phyloP scores from a whole-genome alignment of 208 protist species.

The Crithidia bombi region DNA sequence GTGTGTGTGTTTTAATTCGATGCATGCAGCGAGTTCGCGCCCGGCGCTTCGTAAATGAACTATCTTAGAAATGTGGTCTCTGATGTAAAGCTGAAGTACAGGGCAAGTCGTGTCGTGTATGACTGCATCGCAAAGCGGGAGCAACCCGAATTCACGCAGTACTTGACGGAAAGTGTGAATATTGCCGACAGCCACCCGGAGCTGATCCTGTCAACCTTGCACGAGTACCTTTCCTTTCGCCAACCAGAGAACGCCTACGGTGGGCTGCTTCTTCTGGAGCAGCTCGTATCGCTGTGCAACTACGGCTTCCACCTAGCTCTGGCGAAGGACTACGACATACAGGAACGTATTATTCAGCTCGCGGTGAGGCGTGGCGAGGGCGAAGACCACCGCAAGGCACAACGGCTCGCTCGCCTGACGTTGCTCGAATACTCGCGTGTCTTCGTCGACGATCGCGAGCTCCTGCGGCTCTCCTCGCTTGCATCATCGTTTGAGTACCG shows the following conservation, averaged over 20 bases:
- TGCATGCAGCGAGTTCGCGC: background rate
- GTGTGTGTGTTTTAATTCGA: no score
- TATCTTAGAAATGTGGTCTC: slow-evolving; percentile 53
- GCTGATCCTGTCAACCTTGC: slow-evolving; percentile 52
- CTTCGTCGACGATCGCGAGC: slow-evolving; percentile 74
- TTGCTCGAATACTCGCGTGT: slow-evolving; percentile 89
- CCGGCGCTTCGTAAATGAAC: slow-evolving; percentile 50
- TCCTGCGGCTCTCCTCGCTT: slow-evolving; percentile 60
- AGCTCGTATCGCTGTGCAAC: slow-evolving; percentile 74
- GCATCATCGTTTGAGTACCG: slow-evolving; percentile 61
- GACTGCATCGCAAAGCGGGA: slow-evolving; percentile 40
- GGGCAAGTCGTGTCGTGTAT: slow-evolving; percentile 41
- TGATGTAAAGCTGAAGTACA: slow-evolving; percentile 61
- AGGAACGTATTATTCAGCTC: slow-evolving; percentile 69
- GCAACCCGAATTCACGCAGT: slow-evolving; percentile 21
- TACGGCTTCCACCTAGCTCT: slow-evolving; percentile 79
- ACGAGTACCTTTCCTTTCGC: slow-evolving; percentile 37
- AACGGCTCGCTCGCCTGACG: slow-evolving; percentile 71
- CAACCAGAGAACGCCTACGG: slow-evolving; percentile 44
- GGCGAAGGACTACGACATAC: slow-evolving; percentile 48
- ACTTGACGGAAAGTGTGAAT: slow-evolving; percentile 48
- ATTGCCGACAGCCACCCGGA: slow-evolving; percentile 65
- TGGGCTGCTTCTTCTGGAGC: slow-evolving; percentile 73
- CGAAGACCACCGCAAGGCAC: slow-evolving; percentile 53
- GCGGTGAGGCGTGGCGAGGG: slow-evolving; percentile 57